A percentile compares a stretch with the other conserved stretches of the same genome.
Evolutionary conservation across 192 early-diverging fungal genomes (phyloP).

Genomic region (Thamnidium elegans): DNA sequence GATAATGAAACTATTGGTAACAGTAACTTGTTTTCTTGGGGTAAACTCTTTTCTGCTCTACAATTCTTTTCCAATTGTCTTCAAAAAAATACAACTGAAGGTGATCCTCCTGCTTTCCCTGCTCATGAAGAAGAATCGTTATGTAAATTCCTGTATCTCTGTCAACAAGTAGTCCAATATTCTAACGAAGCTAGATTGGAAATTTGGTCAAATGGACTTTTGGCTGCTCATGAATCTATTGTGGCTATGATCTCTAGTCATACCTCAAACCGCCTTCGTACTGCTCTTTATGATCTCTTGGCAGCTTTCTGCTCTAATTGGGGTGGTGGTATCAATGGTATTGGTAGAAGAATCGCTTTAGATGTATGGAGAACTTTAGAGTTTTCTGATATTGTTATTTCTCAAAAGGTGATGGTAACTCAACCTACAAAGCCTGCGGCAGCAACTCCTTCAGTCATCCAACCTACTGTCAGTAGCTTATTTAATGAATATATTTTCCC

Average conservation of each 20-base stretch:
- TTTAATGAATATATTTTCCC: constrained; percentile 12
- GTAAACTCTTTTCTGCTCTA: constrained; percentile 70
- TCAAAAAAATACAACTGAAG: constrained; percentile 38
- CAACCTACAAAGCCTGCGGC: neutral
- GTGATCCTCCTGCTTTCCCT: constrained; percentile 42
- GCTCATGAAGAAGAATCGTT: constrained; percentile 73
- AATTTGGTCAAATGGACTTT: constrained; percentile 68
- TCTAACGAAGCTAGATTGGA: constrained; percentile 65
- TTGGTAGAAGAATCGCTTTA: constrained; percentile 56
- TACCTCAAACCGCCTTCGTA: constrained; percentile 78
- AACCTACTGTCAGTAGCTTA: constrained; percentile 13
- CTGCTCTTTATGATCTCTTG: constrained; percentile 72
- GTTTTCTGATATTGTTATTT: constrained; percentile 54
- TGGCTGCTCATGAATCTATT: constrained; percentile 65
- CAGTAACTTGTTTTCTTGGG: constrained; percentile 72
- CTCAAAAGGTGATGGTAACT: constrained; percentile 39
- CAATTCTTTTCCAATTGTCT: constrained; percentile 60
- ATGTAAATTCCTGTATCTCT: constrained; percentile 71
- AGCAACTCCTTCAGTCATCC: constrained; percentile 10
- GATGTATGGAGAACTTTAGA: constrained; percentile 84
- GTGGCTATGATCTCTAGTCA: constrained; percentile 80
- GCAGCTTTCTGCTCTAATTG: constrained; percentile 75
- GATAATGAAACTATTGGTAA: constrained; percentile 32
- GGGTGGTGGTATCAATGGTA: constrained; percentile 37
- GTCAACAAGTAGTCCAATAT: constrained; percentile 73